Conservation (phyloP, 208 protist species). For the Paratrypanosoma confusum region DNA sequence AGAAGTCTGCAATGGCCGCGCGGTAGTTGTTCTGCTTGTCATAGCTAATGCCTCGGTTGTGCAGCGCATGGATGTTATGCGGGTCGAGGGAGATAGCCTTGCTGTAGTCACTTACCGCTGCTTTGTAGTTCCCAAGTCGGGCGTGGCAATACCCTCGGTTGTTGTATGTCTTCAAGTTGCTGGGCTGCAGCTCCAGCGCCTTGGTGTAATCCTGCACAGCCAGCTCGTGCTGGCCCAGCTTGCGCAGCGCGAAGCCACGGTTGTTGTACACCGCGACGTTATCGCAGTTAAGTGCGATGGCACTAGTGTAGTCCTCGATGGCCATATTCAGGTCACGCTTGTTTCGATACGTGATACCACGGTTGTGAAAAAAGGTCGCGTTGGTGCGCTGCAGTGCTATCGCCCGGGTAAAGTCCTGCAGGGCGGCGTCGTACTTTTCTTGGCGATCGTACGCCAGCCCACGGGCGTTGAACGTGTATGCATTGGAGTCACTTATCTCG, state of each 20-base stretch:
- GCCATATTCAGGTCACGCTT: constrained; percentile 34
- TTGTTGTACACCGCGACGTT: constrained; percentile 35
- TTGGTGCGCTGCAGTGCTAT: constrained; percentile 47
- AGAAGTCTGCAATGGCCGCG: constrained; percentile 62
- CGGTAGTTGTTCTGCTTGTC: constrained; percentile 57
- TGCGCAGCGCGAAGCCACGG: constrained; percentile 24
- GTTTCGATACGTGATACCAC: constrained; percentile 25
- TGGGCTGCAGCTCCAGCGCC: constrained; percentile 20
- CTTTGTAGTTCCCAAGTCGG: constrained; percentile 33
- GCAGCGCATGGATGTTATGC: constrained; percentile 55
- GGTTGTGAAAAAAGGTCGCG: constrained; percentile 28
- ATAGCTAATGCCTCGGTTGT: constrained; percentile 81
- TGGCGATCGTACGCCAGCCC: constrained; percentile 62
- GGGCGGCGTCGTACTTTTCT: constrained; percentile 36
- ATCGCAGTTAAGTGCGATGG: constrained; percentile 26
- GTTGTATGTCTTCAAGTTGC: constrained; percentile 56
- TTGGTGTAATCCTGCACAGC: constrained; percentile 38
- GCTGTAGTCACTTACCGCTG: constrained; percentile 72
- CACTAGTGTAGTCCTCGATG: constrained; percentile 56
- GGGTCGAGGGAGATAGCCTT: constrained; percentile 43
- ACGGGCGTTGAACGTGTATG: constrained; percentile 69
- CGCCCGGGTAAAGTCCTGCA: constrained; percentile 48
- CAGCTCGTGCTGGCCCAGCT: constrained; percentile 18
- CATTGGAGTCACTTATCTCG: constrained; percentile 29
- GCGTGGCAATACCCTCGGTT: constrained; percentile 76